Conservation (phyloP, 257 asterid genomes). For the Scutellaria minor region DNA sequence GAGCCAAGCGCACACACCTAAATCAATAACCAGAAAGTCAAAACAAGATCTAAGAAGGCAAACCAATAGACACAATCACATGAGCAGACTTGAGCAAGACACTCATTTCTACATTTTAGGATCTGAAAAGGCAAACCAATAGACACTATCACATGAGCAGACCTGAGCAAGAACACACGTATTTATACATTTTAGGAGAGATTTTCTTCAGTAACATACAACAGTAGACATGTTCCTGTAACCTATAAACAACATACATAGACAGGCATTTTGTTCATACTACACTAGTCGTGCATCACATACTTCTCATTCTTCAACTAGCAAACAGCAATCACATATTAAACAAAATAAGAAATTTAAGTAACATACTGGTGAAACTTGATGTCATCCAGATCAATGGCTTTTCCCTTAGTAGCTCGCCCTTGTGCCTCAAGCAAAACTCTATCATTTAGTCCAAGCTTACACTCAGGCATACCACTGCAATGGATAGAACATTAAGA, state of each 20-base stretch:
- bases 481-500: constrained; percentile 39
- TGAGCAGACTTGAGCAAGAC: neutral
- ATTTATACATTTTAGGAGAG: too few relatives aligned
- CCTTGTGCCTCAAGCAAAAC: constrained; percentile 98
- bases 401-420: constrained; percentile 88
- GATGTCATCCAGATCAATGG: constrained; percentile 98
- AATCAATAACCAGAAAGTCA: constrained; percentile 33
- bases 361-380: constrained; percentile 95
- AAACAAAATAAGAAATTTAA: constrained; percentile 24
- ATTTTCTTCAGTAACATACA: constrained; percentile 18
- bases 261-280: constrained; percentile 2
- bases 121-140: constrained; percentile 23
- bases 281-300: neutral
- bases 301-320: constrained; percentile 8
- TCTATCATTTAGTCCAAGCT: constrained; percentile 98
- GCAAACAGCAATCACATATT: constrained; percentile 11
- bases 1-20: constrained; percentile 99
- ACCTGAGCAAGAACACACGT: neutral
- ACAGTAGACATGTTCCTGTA: neutral
- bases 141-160: constrained; percentile 14
- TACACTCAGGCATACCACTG: constrained; percentile 99
- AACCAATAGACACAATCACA: constrained; percentile 23
- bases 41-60: constrained; percentile 30
- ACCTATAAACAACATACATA: constrained; percentile 7
- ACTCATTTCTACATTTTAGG: neutral